A percentile compares a stretch with the other conserved stretches of the same genome.
Conservation (phyloP, 208 protist species). For the Phytomonas francai region DNA sequence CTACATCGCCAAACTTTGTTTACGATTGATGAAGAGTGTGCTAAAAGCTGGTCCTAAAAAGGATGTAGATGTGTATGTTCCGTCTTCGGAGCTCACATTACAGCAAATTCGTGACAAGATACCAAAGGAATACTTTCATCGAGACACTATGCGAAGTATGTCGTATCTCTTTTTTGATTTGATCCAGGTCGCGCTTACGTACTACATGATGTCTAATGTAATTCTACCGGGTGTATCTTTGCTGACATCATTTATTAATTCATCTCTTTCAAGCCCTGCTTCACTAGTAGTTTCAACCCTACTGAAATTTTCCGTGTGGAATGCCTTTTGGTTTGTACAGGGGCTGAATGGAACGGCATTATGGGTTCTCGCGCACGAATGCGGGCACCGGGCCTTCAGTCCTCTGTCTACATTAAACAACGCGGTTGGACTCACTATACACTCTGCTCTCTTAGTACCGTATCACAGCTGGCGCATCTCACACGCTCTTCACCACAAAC, state of each 20-base stretch:
- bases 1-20: too few relatives aligned
- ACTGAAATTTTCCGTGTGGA: slow-evolving; percentile 43
- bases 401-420: slow-evolving; percentile 74
- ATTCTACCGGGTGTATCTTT: slow-evolving; percentile 24
- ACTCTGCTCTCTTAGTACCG: slow-evolving; percentile 85
- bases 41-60: slow-evolving; percentile 49
- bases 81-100: slow-evolving; percentile 50
- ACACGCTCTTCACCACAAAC: slow-evolving; percentile 91
- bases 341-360: slow-evolving; percentile 81
- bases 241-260: slow-evolving; percentile 21
- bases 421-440: slow-evolving; percentile 79
- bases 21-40: slow-evolving; percentile 29
- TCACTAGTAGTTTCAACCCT: background rate
- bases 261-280: background rate
- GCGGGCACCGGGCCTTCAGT: slow-evolving; percentile 91
- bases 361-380: slow-evolving; percentile 94
- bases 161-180: slow-evolving; percentile 59
- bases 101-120: slow-evolving; percentile 73
- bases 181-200: slow-evolving; percentile 40
- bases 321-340: slow-evolving; percentile 75
- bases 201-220: slow-evolving; percentile 42
- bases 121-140: slow-evolving; percentile 67
- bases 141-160: slow-evolving; percentile 27
- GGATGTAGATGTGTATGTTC: slow-evolving; percentile 59
- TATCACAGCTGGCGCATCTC: slow-evolving; percentile 92